Conservation (phyloP, 2,329 filamentous ascomycete species). For the Paraphaeosphaeria sporulosa region DNA sequence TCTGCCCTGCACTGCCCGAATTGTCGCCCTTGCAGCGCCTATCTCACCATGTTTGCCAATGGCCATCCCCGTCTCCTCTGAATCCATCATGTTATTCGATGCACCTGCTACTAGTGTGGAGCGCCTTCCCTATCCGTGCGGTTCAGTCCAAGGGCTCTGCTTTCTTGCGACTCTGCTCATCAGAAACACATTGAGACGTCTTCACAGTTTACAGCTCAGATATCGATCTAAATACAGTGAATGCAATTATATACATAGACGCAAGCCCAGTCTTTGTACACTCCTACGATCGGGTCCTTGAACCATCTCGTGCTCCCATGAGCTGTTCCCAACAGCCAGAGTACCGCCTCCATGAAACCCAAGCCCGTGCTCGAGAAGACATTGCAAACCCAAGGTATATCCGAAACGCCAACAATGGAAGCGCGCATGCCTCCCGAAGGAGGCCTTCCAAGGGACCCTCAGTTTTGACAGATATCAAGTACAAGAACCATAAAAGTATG, state of each 20-base stretch:
- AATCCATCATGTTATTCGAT: neutral
- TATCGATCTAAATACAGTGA: neutral
- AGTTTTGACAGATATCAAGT: neutral
- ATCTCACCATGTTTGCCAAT: neutral
- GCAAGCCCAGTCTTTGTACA: constrained; percentile 1
- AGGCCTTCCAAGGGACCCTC: neutral
- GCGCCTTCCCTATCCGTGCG: neutral
- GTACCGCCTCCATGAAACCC: neutral
- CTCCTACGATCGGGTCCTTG: neutral
- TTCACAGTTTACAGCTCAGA: neutral
- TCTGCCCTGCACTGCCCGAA: neutral
- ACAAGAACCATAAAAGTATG: neutral
- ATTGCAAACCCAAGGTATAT: neutral
- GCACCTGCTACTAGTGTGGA: neutral
- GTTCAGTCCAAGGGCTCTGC: neutral
- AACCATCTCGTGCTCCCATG: neutral
- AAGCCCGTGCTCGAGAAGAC: neutral
- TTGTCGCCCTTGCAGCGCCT: constrained; percentile 14
- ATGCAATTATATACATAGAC: neutral
- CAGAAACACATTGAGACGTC: neutral
- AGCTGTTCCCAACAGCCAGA: neutral
- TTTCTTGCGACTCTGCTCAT: neutral
- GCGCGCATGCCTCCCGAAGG: neutral
- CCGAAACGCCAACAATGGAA: neutral
- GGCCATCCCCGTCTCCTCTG: neutral